Conservation (phyloP, 2,329 filamentous ascomycete species). For the Fusarium mangiferae region DNA sequence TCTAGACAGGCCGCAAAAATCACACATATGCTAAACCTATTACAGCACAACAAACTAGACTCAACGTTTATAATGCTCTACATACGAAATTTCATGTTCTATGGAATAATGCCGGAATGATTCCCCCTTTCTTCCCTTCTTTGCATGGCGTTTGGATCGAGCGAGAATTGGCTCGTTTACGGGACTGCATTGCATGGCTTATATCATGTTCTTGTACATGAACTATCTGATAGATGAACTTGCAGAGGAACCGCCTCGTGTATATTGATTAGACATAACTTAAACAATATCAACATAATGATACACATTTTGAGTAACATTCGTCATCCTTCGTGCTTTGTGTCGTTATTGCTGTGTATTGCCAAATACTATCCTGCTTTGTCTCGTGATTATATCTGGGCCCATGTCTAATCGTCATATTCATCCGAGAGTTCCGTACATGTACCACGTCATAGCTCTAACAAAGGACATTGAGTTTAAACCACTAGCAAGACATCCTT, state of each 20-base stretch:
- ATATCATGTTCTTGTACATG: not conserved
- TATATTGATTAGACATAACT: not conserved
- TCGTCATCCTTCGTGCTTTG: not conserved
- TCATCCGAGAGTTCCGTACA: not conserved
- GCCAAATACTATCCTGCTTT: not conserved
- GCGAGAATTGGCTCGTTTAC: not conserved
- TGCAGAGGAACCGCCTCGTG: not conserved
- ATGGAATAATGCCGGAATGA: conserved; percentile 31
- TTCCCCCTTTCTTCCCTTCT: conserved; percentile 14
- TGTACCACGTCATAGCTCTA: conserved; percentile 7
- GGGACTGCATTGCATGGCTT: not conserved
- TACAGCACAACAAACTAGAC: not conserved
- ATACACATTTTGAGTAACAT: not conserved
- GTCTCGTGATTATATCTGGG: not conserved
- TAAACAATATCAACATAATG: not conserved
- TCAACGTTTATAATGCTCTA: not conserved
- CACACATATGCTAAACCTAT: not conserved
- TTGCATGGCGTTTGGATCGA: conserved; percentile 30
- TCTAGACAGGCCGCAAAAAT: not conserved
- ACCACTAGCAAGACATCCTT: not conserved
- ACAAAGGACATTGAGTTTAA: not conserved
- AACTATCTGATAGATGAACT: not conserved
- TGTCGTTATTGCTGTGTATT: not conserved
- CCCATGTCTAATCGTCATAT: not conserved
- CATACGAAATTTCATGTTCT: not conserved